Evolutionary conservation across 306 rosid species (phyloP), one percentile per base, ranked within the genome.

Genomic region (Casuarina equisetifolia): DNA sequence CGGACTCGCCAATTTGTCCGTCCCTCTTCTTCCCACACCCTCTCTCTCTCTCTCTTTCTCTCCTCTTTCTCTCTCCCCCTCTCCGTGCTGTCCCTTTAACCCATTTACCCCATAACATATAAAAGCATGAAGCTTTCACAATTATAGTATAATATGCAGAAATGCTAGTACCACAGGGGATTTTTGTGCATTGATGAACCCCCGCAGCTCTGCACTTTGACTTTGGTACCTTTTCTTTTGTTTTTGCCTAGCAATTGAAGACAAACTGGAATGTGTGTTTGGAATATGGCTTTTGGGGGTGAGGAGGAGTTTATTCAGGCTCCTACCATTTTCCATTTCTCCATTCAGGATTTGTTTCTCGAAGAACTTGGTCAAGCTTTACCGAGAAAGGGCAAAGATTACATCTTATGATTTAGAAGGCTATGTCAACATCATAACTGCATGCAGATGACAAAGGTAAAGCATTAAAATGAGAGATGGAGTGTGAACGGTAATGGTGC

Each of bases 1-100:
- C 81, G 43, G 77, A 72, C 85, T 87, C 82, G 20, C 82, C 85
- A 70, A 79, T 82, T 86, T 86, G 86, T 81, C 88, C 73, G 78
- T 76, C 80, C 66, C 38, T 45, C 19, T 50, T 66, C 48, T 43
- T 51, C 36, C 3, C 9, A n/a, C 62, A 49, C 9, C 48, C 35
- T 8, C 59, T 64, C 45, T 57, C 20, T 58, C 17, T 45, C 17
- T 7, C 62, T 74, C 32, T 25, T 25, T 25, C 32, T 25, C 32
- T 25, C 48, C 35, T 8, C 59, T 64, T 39, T 57, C 20, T 59
- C n/a, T 45, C 17, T 7, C 62, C 59, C 9, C 39, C 19, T 66
- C 16, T 42, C 20, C 6, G 36, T 35, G 25, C 51, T 12, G 57
- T 51, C 68, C 36, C 0, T 40, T 66, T 66, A 40, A 40, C 13